Evolutionary conservation across 108 stramenopile genomes (phyloP), one percentile per base, ranked within the genome.

Genomic region (Skeletonema potamos): DNA sequence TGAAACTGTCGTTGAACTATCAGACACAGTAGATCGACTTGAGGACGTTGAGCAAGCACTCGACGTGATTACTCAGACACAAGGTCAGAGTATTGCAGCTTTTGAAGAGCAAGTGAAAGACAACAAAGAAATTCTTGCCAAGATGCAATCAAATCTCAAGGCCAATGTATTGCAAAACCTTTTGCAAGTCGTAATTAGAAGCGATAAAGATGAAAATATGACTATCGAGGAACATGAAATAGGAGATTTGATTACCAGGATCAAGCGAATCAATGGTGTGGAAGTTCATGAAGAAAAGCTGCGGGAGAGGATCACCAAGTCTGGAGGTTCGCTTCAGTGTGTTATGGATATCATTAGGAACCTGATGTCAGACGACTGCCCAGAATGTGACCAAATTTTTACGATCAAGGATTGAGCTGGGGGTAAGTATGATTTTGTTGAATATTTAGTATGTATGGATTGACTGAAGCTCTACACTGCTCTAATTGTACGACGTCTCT

Each of bases 151-250:
- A 24, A 84, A 78, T 64, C 72, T 84, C 6, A 68, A 76, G 66
- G 77, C 77, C 8, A 82, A 78, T 60, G 81, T 80, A 32, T 57
- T 82, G 34, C 84, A 84, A 51, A 84, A 82, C 64, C 39, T 84
- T 17, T 48, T 84, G 65, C 76, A 81, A 41, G 74, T 84, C 48
- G 72, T 84, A 4, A 73, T 82, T 37, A 71, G 84, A 37, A 78
- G 76, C 37, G 84, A 84, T 54, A 82, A 58, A 12, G 84, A 84
- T 67, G 72, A 61, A 17, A 71, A 77, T 58, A 62, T 78, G 64
- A 66, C 34, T n/a, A 84, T 84, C 55, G 80, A 84, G 29, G 75
- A 77, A 27, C 48, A 79, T 24, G 84, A 84, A 71, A 76, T 84
- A 13, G 81, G 76, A n/a, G 72, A 54, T 37, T 48, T 84, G 13